Conservation (phyloP, 495 filamentous ascomycete species). For the Cercophora samala region DNA sequence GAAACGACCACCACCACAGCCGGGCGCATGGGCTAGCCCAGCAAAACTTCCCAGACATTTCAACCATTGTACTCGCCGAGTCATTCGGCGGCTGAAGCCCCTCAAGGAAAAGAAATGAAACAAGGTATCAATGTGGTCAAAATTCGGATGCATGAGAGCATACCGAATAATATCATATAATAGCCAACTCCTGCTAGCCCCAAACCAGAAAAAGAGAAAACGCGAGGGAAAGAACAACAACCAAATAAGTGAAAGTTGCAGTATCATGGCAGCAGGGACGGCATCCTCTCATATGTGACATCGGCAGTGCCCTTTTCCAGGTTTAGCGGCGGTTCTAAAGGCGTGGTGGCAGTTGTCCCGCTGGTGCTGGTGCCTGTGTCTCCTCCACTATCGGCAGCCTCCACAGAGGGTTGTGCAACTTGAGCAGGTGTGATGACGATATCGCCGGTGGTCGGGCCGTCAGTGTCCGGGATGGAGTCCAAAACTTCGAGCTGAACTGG, state of each 20-base stretch:
- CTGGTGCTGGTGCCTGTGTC: background rate
- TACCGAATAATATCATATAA: background rate
- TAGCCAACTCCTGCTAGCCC: background rate
- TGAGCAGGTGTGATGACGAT: background rate
- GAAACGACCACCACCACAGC: too few relatives aligned
- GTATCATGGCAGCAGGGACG: background rate
- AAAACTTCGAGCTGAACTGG: background rate
- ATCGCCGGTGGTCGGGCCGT: too few relatives aligned
- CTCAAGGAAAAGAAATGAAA: background rate
- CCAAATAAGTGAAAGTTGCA: too few relatives aligned
- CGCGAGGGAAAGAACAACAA: too few relatives aligned
- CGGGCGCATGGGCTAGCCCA: too few relatives aligned
- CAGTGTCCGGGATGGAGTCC: background rate
- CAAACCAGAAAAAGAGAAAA: background rate
- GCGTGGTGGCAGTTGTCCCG: background rate
- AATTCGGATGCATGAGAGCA: background rate
- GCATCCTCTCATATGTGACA: background rate
- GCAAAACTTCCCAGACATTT: too few relatives aligned
- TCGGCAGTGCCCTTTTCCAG: background rate
- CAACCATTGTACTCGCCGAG: background rate
- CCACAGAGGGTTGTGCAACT: background rate
- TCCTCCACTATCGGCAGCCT: background rate
- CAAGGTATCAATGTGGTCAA: background rate
- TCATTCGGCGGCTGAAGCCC: background rate
- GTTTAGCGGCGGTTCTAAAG: background rate